These are phyloP conservation scores for Biscutella laevigata DNA, from an alignment of 441 rosid genomes.

Conservation along the genomic window DNA sequence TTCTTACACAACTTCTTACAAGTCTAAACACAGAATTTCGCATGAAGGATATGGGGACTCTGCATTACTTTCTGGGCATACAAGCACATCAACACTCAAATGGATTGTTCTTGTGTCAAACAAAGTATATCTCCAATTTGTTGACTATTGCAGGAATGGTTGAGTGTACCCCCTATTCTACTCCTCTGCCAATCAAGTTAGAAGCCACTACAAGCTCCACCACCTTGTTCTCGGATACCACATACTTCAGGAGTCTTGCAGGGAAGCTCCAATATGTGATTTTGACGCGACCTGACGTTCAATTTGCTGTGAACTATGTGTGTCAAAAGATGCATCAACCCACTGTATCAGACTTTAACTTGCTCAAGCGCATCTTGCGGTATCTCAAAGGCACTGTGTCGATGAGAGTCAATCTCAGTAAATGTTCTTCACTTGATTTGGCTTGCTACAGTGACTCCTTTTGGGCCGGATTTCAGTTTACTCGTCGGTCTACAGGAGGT, in stretches of 20 bases:
- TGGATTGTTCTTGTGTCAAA: neutral
- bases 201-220: too few relatives aligned
- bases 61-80: neutral
- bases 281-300: rapidly evolving
- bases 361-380: neutral
- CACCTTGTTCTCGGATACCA: too few relatives aligned
- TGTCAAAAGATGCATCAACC: neutral
- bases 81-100: neutral
- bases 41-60: neutral
- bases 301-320: neutral
- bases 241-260: neutral
- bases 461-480: neutral
- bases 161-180: too few relatives aligned
- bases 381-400: neutral
- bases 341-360: neutral
- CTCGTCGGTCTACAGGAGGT: neutral
- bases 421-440: too few relatives aligned
- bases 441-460: neutral
- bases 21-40: neutral
- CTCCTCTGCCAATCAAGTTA: too few relatives aligned
- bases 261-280: neutral
- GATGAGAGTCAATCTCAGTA: neutral
- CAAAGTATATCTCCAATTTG: too few relatives aligned
- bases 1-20: neutral
- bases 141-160: too few relatives aligned